These are phyloP conservation scores for Hibiscus mutabilis DNA, from an alignment of 345 rosid species.

Conservation along the genomic window DNA sequence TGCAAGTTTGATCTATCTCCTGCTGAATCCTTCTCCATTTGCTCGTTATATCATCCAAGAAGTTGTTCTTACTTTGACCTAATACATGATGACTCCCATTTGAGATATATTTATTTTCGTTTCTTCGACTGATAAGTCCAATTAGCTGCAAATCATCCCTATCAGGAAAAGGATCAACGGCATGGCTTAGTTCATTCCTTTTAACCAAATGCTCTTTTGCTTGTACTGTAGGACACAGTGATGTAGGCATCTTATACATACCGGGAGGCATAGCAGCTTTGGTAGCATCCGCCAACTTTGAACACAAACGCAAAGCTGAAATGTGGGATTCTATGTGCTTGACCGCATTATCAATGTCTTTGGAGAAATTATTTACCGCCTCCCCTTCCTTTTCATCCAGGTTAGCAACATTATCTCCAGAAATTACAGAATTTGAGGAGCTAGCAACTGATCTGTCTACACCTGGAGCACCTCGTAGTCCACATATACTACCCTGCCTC, in stretches of 20 bases:
- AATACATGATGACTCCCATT: slow-evolving; percentile 5
- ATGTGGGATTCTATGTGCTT: slow-evolving; percentile 36
- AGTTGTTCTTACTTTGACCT: background rate
- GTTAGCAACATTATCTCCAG: background rate
- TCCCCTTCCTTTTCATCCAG: background rate
- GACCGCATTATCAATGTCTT: slow-evolving; percentile 30
- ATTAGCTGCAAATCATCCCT: background rate
- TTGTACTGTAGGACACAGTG: background rate
- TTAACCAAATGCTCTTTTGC: background rate
- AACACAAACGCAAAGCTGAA: slow-evolving; percentile 27
- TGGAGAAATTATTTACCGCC: slow-evolving; percentile 11
- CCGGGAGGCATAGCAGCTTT: background rate
- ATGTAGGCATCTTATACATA: slow-evolving; percentile 3
- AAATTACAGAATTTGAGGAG: slow-evolving; percentile 6
- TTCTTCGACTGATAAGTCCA: background rate
- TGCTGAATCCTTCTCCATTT: slow-evolving; percentile 8
- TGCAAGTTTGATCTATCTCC: slow-evolving; percentile 10
- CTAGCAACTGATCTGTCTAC: slow-evolving; percentile 7
- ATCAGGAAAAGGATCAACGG: background rate
- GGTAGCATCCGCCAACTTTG: slow-evolving; percentile 7
- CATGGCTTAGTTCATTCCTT: background rate
- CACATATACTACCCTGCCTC: background rate
- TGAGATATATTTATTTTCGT: background rate
- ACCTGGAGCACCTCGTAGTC: background rate
- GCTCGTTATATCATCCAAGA: background rate